Conservation (phyloP, 148 eudicot species). For the Salicornia ramosissima region DNA sequence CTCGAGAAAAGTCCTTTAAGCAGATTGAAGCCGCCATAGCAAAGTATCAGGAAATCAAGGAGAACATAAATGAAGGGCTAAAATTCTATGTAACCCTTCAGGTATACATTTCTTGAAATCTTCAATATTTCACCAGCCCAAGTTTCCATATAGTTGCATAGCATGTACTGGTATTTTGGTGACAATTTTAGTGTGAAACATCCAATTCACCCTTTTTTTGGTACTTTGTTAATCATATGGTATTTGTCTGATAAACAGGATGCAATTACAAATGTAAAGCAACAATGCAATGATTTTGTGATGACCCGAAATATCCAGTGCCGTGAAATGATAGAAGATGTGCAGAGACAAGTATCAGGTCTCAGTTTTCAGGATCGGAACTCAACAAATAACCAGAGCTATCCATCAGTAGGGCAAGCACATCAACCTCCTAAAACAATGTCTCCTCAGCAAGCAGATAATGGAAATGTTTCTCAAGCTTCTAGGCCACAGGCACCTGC, state of each 20-base stretch:
- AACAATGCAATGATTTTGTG: conserved; percentile 87
- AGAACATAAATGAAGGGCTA: conserved; percentile 86
- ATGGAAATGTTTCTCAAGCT: conserved; percentile 36
- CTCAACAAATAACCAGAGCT: conserved; percentile 42
- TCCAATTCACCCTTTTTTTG: neutral
- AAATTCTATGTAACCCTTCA: conserved; percentile 97
- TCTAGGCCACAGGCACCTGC: conserved; percentile 45
- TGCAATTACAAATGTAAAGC: conserved; percentile 81
- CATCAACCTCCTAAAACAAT: conserved; percentile 50
- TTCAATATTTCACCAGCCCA: neutral
- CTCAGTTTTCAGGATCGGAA: conserved; percentile 81
- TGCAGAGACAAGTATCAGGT: conserved; percentile 75
- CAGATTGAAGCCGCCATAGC: conserved; percentile 95
- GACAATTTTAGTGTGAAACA: no score
- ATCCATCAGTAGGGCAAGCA: conserved; percentile 55
- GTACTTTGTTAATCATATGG: neutral
- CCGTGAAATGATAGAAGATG: conserved; percentile 90
- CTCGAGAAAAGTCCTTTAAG: conserved; percentile 76
- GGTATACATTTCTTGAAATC: conserved; percentile 30
- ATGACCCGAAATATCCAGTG: conserved; percentile 96
- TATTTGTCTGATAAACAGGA: conserved; percentile 50
- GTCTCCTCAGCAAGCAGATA: conserved; percentile 44
- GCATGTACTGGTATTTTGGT: no score
- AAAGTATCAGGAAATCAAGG: conserved; percentile 84
- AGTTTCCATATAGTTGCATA: neutral